Evolutionary conservation across 2,329 filamentous ascomycete genomes (phyloP), one percentile per base, ranked within the genome.

Genomic region (Fusarium brachygibbosum): DNA sequence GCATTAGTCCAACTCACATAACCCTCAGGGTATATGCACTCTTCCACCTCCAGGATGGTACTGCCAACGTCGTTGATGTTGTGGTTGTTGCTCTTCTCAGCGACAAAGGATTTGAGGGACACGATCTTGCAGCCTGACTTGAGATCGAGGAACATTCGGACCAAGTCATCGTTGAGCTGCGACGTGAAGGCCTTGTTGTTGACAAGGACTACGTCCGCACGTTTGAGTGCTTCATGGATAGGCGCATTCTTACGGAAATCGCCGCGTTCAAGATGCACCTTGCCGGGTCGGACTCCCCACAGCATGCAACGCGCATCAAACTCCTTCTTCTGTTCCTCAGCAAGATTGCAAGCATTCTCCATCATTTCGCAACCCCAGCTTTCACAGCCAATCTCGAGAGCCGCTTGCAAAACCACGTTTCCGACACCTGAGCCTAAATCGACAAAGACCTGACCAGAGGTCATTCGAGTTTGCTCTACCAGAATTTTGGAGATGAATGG

Each of bases 111-210:
- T 81, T 96, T 97, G 62, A 99, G 86, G 52, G 93, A 97, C 41
- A 98, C 91, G 58, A 99, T 92, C 79, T 92, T 91, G 79, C 92
- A 94, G 4, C 95, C 95, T 56, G 92, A 87, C 80, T 98, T 98
- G 67, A 98, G 84, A 76, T 99, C 96, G 63, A 99, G 83, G 76
- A 99, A 98, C 83, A 97, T 93, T 73, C 93, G 89, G 70, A 95
- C 88, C 45, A 99, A 84, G 66, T 89, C 88, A 76, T 93, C 91
- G 80, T 98, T 99, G 57, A 98, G 87, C 72, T 91, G 86, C 16
- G 94, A 91, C 8, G 91, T 94, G 80, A 99, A 99, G 4, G 94
- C 96, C 80, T 98, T 94, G 81, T 99, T 99, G 83, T 99, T 99
- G 74, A 98, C 95, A 28, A 99, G 87, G 19, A 99, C 88, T n/a